Percentiles rank a stretch among this genome's conserved stretches.
Conservation (phyloP, 1,284 basidiomycete genomes). For the Pisolithus thermaeus region DNA sequence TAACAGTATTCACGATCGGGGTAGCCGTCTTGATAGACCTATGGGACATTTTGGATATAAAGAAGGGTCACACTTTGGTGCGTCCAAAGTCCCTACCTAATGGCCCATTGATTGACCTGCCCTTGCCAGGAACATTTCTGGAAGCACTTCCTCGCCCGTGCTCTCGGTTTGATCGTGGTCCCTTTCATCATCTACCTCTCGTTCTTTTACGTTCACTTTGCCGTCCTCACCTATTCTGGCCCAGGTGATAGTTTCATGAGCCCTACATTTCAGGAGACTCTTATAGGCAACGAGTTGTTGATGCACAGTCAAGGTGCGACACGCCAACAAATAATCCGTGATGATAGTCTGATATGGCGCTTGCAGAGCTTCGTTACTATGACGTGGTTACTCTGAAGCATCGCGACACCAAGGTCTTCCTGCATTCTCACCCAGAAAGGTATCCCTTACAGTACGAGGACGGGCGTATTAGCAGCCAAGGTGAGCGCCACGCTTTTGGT, state of each 20-base stretch:
- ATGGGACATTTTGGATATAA: conserved; percentile 91
- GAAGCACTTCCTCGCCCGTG: conserved; percentile 85
- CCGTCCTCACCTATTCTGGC: conserved; percentile 85
- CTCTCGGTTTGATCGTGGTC: conserved; percentile 81
- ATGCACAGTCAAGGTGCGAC: conserved; percentile 79
- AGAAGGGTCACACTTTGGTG: conserved; percentile 81
- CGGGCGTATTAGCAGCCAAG: conserved; percentile 92
- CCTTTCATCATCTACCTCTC: conserved; percentile 90
- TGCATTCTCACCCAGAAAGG: conserved; percentile 88
- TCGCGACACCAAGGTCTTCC: conserved; percentile 87
- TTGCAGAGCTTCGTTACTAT: conserved; percentile 85
- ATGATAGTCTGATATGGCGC: not conserved
- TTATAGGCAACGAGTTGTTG: conserved; percentile 88
- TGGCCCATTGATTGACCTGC: conserved; percentile 4
- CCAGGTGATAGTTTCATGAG: conserved; percentile 97
- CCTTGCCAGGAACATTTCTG: conserved; percentile 75
- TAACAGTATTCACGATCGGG: conserved; percentile 89
- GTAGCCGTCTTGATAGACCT: conserved; percentile 90
- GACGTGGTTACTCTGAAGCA: conserved; percentile 88
- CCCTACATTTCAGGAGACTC: conserved; percentile 95
- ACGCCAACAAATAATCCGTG: not conserved
- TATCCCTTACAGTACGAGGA: conserved; percentile 97
- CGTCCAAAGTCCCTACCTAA: conserved; percentile 20
- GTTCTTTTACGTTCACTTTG: conserved; percentile 97
- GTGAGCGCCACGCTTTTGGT: conserved; percentile 31